Evolutionary conservation across 345 rosid genomes (phyloP).

Genomic region (Conringia planisiliqua): DNA sequence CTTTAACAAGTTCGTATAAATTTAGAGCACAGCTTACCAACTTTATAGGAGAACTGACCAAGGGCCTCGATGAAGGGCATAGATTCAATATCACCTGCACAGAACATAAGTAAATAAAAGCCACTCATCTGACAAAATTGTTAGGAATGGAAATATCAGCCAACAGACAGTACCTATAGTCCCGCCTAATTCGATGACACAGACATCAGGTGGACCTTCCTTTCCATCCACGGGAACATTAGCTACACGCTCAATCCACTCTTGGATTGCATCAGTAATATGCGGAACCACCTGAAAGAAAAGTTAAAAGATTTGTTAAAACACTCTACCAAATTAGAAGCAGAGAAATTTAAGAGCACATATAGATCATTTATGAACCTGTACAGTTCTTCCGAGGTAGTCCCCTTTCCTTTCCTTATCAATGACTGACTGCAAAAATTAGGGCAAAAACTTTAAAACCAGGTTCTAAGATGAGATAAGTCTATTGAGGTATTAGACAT

Average conservation of each 20-base stretch:
- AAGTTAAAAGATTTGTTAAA: slow-evolving; percentile 5
- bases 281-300: slow-evolving; percentile 81
- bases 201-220: slow-evolving; percentile 90
- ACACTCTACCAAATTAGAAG: background rate
- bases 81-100: slow-evolving; percentile 94
- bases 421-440: slow-evolving; percentile 59
- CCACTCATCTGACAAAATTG: background rate
- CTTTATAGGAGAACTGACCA: slow-evolving; percentile 88
- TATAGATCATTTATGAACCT: slow-evolving; percentile 43
- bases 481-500: background rate
- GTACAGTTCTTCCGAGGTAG: slow-evolving; percentile 97
- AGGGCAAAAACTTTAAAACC: background rate
- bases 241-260: slow-evolving; percentile 94
- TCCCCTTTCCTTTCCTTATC: slow-evolving; percentile 90
- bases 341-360: background rate
- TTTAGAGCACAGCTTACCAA: slow-evolving; percentile 47
- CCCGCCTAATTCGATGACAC: slow-evolving; percentile 98
- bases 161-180: slow-evolving; percentile 60
- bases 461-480: background rate
- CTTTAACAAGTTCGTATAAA: background rate
- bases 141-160: background rate
- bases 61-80: slow-evolving; percentile 98
- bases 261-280: slow-evolving; percentile 91
- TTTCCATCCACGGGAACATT: slow-evolving; percentile 78
- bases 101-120: slow-evolving; percentile 5